Conservation (phyloP, 129 eudicot species). For the Rutidosis leptorrhynchoides region DNA sequence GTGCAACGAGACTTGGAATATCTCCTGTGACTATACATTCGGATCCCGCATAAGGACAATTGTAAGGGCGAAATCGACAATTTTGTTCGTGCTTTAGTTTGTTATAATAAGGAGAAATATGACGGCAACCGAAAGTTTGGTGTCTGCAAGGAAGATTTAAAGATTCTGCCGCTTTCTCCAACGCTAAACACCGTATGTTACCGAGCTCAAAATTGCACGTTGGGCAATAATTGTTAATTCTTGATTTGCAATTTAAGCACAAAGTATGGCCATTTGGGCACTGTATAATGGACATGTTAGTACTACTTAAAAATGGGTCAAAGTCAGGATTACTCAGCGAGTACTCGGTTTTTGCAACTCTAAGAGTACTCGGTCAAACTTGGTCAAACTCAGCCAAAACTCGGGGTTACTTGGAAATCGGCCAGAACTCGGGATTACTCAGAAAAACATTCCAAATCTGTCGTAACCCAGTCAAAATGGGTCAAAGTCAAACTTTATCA, state of each 20-base stretch:
- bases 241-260: conserved; percentile 41
- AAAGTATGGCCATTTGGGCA: conserved; percentile 53
- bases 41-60: conserved; percentile 49
- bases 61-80: conserved; percentile 42
- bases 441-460: too few relatives aligned
- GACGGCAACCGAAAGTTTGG: conserved; percentile 40
- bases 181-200: conserved; percentile 45
- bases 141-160: conserved; percentile 42
- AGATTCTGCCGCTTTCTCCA: conserved; percentile 43
- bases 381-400: too few relatives aligned
- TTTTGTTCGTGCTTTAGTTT: conserved; percentile 39
- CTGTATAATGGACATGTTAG: conserved; percentile 21
- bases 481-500: too few relatives aligned
- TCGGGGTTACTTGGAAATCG: too few relatives aligned
- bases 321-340: too few relatives aligned
- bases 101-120: conserved; percentile 36
- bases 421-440: too few relatives aligned
- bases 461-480: too few relatives aligned
- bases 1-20: conserved; percentile 40
- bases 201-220: conserved; percentile 41
- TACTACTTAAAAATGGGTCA: too few relatives aligned
- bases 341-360: too few relatives aligned
- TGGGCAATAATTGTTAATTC: conserved; percentile 39
- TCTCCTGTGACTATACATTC: conserved; percentile 42
- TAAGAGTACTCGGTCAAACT: too few relatives aligned